Conservation (phyloP, 768 basidiomycete genomes). For the Suillus lakei region DNA sequence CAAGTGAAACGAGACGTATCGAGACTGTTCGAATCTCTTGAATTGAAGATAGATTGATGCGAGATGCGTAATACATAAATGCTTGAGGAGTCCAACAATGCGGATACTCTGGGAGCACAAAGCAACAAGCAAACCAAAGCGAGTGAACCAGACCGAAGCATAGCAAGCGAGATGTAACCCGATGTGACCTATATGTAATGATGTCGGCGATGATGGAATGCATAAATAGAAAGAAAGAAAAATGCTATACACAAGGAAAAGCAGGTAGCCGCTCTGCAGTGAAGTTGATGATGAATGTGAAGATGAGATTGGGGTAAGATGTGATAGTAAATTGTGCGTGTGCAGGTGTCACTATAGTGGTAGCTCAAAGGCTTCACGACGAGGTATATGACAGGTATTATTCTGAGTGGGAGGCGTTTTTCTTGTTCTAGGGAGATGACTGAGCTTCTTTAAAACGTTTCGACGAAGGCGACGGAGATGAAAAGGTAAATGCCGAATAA, state of each 20-base stretch:
- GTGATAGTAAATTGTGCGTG: background rate
- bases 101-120: constrained; percentile 31
- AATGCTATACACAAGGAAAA: constrained; percentile 35
- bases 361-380: background rate
- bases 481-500: constrained; percentile 80
- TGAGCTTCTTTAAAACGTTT: constrained; percentile 54
- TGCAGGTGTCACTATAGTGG: background rate
- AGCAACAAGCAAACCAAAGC: constrained; percentile 33
- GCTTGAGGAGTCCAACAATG: constrained; percentile 33
- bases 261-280: background rate
- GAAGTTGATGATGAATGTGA: constrained; percentile 9
- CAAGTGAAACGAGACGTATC: background rate
- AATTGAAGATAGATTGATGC: constrained; percentile 10
- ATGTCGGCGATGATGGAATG: constrained; percentile 30
- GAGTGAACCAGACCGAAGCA: constrained; percentile 31
- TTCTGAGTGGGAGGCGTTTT: constrained; percentile 23
- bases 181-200: constrained; percentile 26
- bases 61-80: constrained; percentile 27
- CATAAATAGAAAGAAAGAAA: constrained; percentile 36
- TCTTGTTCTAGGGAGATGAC: constrained; percentile 35
- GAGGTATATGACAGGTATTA: constrained; percentile 15
- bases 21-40: background rate
- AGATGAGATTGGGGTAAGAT: constrained; percentile 10
- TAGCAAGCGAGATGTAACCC: constrained; percentile 24
- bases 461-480: constrained; percentile 68